Evolutionary conservation across 441 rosid species (phyloP).

Genomic region (Populus hybrid): DNA sequence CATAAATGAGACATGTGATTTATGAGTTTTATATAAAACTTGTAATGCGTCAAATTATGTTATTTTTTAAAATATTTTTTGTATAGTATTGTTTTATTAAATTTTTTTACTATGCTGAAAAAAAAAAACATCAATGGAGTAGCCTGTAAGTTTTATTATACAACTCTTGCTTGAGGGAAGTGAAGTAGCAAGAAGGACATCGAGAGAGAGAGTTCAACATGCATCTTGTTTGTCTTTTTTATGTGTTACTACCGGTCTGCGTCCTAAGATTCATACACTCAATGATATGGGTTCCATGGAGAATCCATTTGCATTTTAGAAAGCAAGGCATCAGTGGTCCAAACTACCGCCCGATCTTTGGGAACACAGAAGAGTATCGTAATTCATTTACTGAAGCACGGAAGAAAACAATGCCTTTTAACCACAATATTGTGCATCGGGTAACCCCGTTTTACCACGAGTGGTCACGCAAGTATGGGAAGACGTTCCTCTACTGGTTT

Average conservation of each 20-base stretch:
- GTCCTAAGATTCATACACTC: background rate
- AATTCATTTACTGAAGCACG: constrained; percentile 33
- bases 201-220: background rate
- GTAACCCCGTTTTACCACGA: constrained; percentile 42
- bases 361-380: constrained; percentile 48
- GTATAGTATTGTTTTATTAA: no score
- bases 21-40: no score
- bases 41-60: no score
- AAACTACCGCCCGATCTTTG: constrained; percentile 41
- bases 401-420: constrained; percentile 26
- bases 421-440: constrained; percentile 39
- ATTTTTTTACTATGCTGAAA: no score
- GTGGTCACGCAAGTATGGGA: constrained; percentile 56
- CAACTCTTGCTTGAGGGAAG: no score
- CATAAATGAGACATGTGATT: no score
- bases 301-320: constrained; percentile 46
- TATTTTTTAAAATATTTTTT: no score
- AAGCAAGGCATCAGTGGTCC: constrained; percentile 43
- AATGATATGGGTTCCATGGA: constrained; percentile 42
- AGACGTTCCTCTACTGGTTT: constrained; percentile 60
- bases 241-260: background rate
- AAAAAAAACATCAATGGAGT: no score
- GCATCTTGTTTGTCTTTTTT: background rate
- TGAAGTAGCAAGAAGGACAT: no score
- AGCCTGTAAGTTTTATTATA: no score